Evolutionary conservation across 2,329 filamentous ascomycete species (phyloP), one percentile per base, ranked within the genome.

Genomic region (Arthrobotrys sinensis): DNA sequence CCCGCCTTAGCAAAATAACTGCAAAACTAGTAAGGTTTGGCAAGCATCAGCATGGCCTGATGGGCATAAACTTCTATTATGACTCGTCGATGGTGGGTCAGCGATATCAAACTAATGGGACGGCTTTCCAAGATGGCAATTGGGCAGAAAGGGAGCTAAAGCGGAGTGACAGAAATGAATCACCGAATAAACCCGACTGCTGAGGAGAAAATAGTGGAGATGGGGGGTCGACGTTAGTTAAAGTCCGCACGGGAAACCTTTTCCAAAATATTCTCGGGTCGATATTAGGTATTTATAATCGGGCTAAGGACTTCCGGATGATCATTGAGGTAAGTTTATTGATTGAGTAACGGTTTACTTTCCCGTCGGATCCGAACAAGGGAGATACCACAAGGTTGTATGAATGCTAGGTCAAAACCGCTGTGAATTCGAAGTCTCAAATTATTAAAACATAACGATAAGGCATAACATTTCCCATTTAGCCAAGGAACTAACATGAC

Each of bases 31-130:
- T 57, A 19, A 38, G 34, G 32, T 40, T 60, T 43, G n/a, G 36
- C 55, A 60, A 43, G 55, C 55, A 60, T 43, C 55, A 60, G 24
- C n/a, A 60, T 60, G 55, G 55, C 55, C 55, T 60, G 55, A 60
- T 60, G 55, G 55, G 55, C 55, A 60, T 40, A 57, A 36, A 24
- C 36, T 36, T 24, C 32, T n/a, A 24, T 11, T 28, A 38, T 43
- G 55, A 60, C 19, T 57, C 55, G 55, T 60, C 12, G 55, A 60
- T 19, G 36, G 55, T 60, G 55, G 55, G 55, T 32, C 55, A 43
- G 8, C 40, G n/a, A 14, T 43, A 28, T 60, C 55, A 28, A 60
- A 36, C 55, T 60, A 60, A 43, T 43, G 55, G 36, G 8, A 43
- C 11, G 16, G 11, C 34, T 43, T 43, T 43, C 55, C 55, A 60